Percentiles rank a stretch among this genome's conserved stretches.
These are phyloP conservation scores for Auriscalpium orientale DNA, from an alignment of 768 basidiomycete species.

Conservation along the genomic window DNA sequence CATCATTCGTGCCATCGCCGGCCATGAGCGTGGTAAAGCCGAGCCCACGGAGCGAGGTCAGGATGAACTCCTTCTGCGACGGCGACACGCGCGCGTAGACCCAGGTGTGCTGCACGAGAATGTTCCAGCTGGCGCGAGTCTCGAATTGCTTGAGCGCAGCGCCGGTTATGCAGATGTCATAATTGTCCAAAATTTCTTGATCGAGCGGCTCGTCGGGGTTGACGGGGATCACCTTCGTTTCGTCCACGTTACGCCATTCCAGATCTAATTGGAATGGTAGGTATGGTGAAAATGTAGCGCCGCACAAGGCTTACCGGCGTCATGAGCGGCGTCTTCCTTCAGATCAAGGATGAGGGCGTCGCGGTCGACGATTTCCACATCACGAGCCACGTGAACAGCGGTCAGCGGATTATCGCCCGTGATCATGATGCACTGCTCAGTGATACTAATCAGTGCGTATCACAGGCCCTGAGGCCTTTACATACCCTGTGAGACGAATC, in stretches of 20 bases:
- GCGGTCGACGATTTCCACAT: conserved; percentile 96
- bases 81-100: conserved; percentile 98
- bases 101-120: conserved; percentile 91
- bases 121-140: conserved; percentile 58
- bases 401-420: conserved; percentile 98
- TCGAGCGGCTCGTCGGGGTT: conserved; percentile 77
- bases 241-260: conserved; percentile 91
- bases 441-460: conserved; percentile 5
- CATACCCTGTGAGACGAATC: conserved; percentile 94
- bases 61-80: conserved; percentile 89
- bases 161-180: conserved; percentile 96
- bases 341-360: conserved; percentile 90
- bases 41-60: conserved; percentile 80
- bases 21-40: conserved; percentile 97
- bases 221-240: conserved; percentile 80
- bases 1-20: conserved; percentile 98
- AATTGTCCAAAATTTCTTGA: conserved; percentile 64
- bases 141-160: conserved; percentile 87
- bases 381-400: conserved; percentile 89
- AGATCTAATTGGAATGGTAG: conserved; percentile 46
- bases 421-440: conserved; percentile 89
- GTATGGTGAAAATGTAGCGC: not conserved
- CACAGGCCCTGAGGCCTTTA: conserved; percentile 9
- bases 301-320: conserved; percentile 46
- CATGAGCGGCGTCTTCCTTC: conserved; percentile 68